These are phyloP conservation scores for Ceratorhiza oryzae-sativae DNA, from an alignment of 1,284 basidiomycete genomes.

Conservation along the genomic window DNA sequence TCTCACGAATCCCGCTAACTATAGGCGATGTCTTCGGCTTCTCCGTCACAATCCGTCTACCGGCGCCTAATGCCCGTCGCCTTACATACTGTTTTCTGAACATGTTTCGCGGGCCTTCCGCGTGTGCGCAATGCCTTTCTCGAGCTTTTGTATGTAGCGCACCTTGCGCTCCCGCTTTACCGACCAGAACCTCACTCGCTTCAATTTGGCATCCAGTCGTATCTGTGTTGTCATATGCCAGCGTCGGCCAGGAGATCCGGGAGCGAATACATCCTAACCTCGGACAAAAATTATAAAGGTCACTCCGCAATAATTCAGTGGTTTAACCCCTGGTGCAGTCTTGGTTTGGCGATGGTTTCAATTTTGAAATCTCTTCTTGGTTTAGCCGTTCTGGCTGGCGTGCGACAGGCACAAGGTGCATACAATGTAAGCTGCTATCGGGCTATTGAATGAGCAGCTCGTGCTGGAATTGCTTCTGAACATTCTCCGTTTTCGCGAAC, in stretches of 20 bases:
- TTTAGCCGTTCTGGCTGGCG: constrained; percentile 5
- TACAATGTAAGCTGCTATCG: constrained; percentile 14
- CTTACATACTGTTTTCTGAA: background rate
- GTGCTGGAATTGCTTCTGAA: background rate
- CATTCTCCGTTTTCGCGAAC: background rate
- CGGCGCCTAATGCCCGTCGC: constrained; percentile 17
- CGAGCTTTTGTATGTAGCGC: background rate
- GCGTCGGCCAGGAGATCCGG: background rate
- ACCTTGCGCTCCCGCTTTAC: constrained; percentile 15
- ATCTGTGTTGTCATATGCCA: background rate
- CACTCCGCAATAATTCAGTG: background rate
- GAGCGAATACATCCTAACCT: background rate
- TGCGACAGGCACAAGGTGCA: constrained; percentile 6
- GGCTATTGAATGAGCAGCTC: background rate
- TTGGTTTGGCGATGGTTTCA: constrained; percentile 3
- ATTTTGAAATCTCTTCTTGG: constrained; percentile 6
- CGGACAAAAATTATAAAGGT: background rate
- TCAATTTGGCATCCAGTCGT: constrained; percentile 9
- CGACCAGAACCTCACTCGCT: constrained; percentile 9
- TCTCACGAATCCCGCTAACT: constrained; percentile 7
- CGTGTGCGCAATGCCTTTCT: constrained; percentile 27
- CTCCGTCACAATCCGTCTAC: constrained; percentile 4
- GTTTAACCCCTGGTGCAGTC: background rate
- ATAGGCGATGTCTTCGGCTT: constrained; percentile 33
- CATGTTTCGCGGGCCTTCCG: constrained; percentile 1